phyloP scores from a whole-genome alignment of 257 asterid species.

The Lantana camara region DNA sequence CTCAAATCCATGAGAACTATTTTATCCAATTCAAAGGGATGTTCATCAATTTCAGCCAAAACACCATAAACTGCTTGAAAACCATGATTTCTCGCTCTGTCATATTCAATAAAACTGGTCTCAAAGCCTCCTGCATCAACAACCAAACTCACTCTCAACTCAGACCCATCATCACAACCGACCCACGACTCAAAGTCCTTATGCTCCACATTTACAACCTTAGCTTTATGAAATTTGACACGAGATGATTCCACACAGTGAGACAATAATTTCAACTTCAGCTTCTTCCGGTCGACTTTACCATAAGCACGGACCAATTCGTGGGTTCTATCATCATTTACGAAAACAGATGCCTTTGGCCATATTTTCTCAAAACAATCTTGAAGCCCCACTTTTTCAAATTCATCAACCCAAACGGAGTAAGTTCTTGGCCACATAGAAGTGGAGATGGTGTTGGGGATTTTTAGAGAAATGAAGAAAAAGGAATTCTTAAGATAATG shows the following conservation, averaged over 20 bases:
- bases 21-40: conserved; percentile 58
- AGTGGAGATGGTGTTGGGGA: conserved; percentile 63
- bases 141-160: conserved; percentile 43
- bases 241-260: conserved; percentile 41
- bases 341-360: conserved; percentile 40
- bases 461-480: too few species aligned
- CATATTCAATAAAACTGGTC: conserved; percentile 45
- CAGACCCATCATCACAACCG: conserved; percentile 49
- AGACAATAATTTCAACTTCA: conserved; percentile 42
- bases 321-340: conserved; percentile 45
- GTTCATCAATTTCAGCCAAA: conserved; percentile 52
- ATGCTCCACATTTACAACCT: conserved; percentile 48
- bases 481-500: too few species aligned
- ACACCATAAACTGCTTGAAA: conserved; percentile 58
- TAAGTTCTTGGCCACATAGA: conserved; percentile 57
- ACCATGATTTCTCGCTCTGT: conserved; percentile 51
- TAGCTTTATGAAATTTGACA: conserved; percentile 49
- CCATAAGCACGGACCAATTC: conserved; percentile 52
- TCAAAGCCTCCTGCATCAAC: conserved; percentile 60
- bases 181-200: conserved; percentile 47
- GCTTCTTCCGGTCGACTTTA: conserved; percentile 36
- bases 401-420: conserved; percentile 65
- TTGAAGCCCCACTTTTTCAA: conserved; percentile 42
- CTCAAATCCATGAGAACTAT: conserved; percentile 65
- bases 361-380: conserved; percentile 56